phyloP scores from a whole-genome alignment of 2,329 filamentous ascomycete genomes.

The Ceratocystiopsis brevicomis region DNA sequence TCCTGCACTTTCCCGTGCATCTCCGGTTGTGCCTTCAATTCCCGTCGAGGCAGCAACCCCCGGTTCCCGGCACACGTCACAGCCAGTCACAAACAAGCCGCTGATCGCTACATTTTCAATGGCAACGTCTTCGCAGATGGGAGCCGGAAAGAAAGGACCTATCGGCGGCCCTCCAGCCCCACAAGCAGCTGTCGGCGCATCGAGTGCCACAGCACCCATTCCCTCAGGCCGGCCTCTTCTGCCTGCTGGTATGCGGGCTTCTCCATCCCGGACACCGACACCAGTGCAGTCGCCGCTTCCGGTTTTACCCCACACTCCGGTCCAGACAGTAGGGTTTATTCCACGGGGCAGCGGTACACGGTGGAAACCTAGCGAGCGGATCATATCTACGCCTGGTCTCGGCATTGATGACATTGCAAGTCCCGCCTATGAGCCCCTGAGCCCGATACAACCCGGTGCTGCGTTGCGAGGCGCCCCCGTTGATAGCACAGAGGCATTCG shows the following conservation, averaged over 20 bases:
- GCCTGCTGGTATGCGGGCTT: constrained; percentile 4
- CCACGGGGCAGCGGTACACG: constrained; percentile 28
- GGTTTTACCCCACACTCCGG: constrained; percentile 4
- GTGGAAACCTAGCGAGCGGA: constrained; percentile 35
- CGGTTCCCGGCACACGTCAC: too few relatives aligned
- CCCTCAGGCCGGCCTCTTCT: not conserved
- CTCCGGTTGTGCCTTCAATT: too few relatives aligned
- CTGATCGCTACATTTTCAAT: too few relatives aligned
- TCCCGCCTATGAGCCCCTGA: constrained; percentile 39
- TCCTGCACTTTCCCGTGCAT: too few relatives aligned
- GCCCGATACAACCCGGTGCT: constrained; percentile 27
- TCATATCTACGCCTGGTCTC: constrained; percentile 35
- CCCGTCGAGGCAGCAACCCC: too few relatives aligned
- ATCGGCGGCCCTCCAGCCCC: too few relatives aligned
- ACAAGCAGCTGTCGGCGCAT: too few relatives aligned
- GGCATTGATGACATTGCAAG: constrained; percentile 25
- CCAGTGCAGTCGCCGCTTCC: constrained; percentile 5
- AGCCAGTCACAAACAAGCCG: too few relatives aligned
- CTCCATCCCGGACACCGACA: constrained; percentile 4
- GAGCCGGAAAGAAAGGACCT: too few relatives aligned
- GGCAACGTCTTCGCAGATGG: too few relatives aligned
- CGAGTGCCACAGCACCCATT: too few relatives aligned
- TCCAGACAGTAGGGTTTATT: constrained; percentile 3
- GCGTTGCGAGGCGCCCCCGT: constrained; percentile 13
- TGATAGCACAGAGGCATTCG: not conserved